These are phyloP conservation scores for Penicillium paradoxum DNA, from an alignment of 495 filamentous ascomycete genomes.

Conservation along the genomic window DNA sequence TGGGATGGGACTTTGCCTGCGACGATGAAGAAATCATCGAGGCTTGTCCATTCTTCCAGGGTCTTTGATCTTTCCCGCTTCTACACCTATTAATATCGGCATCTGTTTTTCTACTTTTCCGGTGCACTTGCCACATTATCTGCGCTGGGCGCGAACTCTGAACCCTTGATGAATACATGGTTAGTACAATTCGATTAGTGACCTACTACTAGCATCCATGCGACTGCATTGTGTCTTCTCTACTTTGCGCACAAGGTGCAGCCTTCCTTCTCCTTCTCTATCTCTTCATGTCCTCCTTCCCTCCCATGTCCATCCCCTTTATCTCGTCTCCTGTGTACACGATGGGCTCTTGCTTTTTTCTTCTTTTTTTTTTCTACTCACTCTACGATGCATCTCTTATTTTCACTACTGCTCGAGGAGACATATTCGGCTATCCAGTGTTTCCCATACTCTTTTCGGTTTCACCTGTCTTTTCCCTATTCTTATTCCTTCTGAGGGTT, in stretches of 20 bases:
- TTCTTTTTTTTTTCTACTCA: not conserved
- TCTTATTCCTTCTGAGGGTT: not conserved
- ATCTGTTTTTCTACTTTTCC: not conserved
- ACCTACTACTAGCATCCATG: not conserved
- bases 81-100: not conserved
- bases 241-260: not conserved
- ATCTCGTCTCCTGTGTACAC: not conserved
- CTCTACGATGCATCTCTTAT: conserved; percentile 1
- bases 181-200: not conserved
- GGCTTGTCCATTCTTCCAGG: conserved; percentile 69
- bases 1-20: conserved; percentile 96
- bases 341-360: not conserved
- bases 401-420: not conserved
- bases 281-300: not conserved
- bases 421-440: not conserved
- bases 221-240: not conserved
- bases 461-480: not conserved
- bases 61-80: conserved; percentile 22
- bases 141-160: conserved; percentile 1
- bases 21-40: conserved; percentile 80
- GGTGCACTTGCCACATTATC: not conserved
- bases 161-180: not conserved
- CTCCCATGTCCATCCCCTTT: not conserved
- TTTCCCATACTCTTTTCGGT: not conserved
- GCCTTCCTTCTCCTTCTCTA: too few species aligned